These are phyloP conservation scores for Colletotrichum graminicola DNA, from an alignment of 2,329 filamentous ascomycete species.

Conservation along the genomic window DNA sequence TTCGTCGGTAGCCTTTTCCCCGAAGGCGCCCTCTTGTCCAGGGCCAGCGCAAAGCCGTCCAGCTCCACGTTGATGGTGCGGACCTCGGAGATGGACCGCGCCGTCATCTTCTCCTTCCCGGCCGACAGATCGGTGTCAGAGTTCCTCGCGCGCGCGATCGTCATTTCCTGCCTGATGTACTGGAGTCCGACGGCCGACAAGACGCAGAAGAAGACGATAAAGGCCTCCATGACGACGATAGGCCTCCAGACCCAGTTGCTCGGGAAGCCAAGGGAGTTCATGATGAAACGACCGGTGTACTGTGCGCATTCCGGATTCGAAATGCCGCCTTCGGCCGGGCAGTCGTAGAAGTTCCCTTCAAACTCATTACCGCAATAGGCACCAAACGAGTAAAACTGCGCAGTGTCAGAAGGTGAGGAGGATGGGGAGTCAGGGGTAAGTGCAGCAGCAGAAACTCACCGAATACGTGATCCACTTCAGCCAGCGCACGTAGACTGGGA, in stretches of 20 bases:
- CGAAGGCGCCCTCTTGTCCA: constrained; percentile 70
- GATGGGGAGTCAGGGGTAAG: constrained; percentile 42
- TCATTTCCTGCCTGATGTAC: constrained; percentile 76
- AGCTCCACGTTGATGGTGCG: constrained; percentile 75
- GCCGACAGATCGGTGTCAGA: constrained; percentile 73
- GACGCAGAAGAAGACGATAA: constrained; percentile 72
- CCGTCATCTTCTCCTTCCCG: constrained; percentile 77
- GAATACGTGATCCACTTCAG: constrained; percentile 76
- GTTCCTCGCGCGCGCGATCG: constrained; percentile 72
- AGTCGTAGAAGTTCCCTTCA: constrained; percentile 77
- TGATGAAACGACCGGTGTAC: constrained; percentile 77
- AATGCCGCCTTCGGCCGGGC: constrained; percentile 72
- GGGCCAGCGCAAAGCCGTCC: constrained; percentile 71
- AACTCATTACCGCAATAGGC: constrained; percentile 82
- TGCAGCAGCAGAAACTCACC: constrained; percentile 54
- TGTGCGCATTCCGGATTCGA: constrained; percentile 74
- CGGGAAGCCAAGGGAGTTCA: constrained; percentile 77
- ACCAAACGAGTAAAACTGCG: constrained; percentile 76
- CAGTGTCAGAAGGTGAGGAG: constrained; percentile 41
- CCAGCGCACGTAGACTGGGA: constrained; percentile 84
- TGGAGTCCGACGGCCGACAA: constrained; percentile 72
- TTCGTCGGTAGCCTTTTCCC: constrained; percentile 66
- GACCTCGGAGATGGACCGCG: constrained; percentile 63
- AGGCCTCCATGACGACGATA: constrained; percentile 72
- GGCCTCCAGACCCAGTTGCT: constrained; percentile 75